Evolutionary conservation across 2,329 filamentous ascomycete genomes (phyloP).

Genomic region (Cercospora sp.): DNA sequence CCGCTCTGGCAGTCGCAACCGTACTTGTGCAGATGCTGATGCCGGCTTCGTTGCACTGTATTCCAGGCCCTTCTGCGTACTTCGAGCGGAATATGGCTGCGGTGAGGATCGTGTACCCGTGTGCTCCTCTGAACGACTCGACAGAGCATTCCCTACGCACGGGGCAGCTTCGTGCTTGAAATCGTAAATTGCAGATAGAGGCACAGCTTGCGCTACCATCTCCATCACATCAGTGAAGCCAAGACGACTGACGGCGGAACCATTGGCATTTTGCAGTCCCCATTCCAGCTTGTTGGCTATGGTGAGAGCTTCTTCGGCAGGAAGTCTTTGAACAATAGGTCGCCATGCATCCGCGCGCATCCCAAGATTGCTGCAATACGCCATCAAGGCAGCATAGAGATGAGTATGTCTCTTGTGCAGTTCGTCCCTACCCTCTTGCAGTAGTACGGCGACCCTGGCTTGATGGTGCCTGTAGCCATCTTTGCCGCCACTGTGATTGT

Average conservation of each 20-base stretch:
- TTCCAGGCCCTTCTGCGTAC: not conserved
- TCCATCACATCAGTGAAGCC: constrained; percentile 10
- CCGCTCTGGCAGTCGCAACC: not conserved
- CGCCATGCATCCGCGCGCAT: constrained; percentile 4
- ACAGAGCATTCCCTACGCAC: not conserved
- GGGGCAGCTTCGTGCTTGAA: not conserved
- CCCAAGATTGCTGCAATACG: constrained; percentile 4
- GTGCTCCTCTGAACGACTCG: not conserved
- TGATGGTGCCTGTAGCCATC: constrained; percentile 13
- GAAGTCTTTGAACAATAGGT: not conserved
- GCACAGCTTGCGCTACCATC: constrained; percentile 9
- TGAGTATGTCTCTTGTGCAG: not conserved
- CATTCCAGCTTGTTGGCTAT: constrained; percentile 14
- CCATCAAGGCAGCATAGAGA: constrained; percentile 1
- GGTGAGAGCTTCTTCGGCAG: constrained; percentile 1
- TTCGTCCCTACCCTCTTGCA: constrained; percentile 16
- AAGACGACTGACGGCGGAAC: constrained; percentile 9
- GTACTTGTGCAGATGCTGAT: not conserved
- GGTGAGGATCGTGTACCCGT: not conserved
- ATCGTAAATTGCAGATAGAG: not conserved
- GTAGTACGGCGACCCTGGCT: not conserved
- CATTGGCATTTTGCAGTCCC: constrained; percentile 2
- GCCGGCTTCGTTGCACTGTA: not conserved
- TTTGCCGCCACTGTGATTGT: constrained; percentile 3
- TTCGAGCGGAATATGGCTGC: not conserved